Percentiles rank a stretch among this genome's conserved stretches.
Conservation (phyloP, 768 basidiomycete species). For the Xerocomellus amylosporus region DNA sequence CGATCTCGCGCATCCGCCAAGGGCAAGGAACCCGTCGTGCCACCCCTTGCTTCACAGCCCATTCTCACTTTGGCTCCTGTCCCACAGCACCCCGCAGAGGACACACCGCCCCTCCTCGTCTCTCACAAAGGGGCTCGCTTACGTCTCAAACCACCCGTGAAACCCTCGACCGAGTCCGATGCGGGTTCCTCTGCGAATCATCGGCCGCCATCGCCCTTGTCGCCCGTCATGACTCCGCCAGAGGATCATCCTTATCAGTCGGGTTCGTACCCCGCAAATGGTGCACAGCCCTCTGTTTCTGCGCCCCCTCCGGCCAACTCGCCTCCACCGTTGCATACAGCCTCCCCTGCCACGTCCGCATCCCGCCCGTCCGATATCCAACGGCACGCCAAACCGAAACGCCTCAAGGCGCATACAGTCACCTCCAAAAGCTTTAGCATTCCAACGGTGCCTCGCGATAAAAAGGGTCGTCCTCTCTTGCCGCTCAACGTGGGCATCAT, state of each 20-base stretch:
- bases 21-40: conserved; percentile 35
- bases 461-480: conserved; percentile 63
- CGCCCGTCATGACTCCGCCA: conserved; percentile 35
- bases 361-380: conserved; percentile 30
- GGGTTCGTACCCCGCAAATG: conserved; percentile 24
- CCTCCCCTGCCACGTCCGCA: conserved; percentile 18
- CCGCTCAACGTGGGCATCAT: conserved; percentile 86
- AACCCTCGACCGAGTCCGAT: conserved; percentile 25
- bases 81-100: conserved; percentile 19
- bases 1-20: conserved; percentile 37
- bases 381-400: conserved; percentile 64
- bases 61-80: conserved; percentile 26
- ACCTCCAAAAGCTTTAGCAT: conserved; percentile 75
- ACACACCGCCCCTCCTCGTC: conserved; percentile 36
- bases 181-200: conserved; percentile 15
- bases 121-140: conserved; percentile 48
- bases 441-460: conserved; percentile 75
- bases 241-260: conserved; percentile 32
- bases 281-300: conserved; percentile 17
- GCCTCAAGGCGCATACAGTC: conserved; percentile 78
- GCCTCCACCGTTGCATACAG: conserved; percentile 17
- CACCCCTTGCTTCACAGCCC: conserved; percentile 23
- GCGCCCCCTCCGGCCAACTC: conserved; percentile 16
- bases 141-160: conserved; percentile 47
- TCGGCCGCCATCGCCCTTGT: conserved; percentile 31